Base-by-base conservation (phyloP, 805 yeast genomes). In the Sugiyamaella qingdaonensis region DNA sequence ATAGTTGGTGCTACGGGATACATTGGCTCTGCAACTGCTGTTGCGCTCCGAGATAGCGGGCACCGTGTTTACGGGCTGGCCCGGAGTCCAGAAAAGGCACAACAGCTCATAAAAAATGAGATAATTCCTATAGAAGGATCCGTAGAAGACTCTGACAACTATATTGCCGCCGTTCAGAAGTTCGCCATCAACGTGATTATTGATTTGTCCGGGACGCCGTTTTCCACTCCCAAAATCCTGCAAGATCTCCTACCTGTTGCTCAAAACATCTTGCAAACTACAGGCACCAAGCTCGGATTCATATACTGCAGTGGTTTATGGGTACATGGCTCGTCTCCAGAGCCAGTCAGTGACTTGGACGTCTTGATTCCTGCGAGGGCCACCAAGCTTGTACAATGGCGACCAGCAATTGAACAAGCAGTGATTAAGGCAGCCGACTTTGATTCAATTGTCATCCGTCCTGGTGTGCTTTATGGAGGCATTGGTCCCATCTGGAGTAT, bases 41-140 rank as follows among this genome's bases (percentile, higher is more conserved):
- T 16, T 10, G 41, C 29, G 18, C 51, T 53, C 9, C 46, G 53
- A 2, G 18, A 18, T 24, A 11, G 24, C 10, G 49, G 49, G 14
- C 53, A 53, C 16, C 51, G 49, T 4, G 56, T 53, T n/a, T 45
- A 42, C 14, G 56, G 56, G 11, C 48, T 50, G n/a, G 56, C 54
- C 16, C 50, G 54, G 13, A 33, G 43, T 14, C 42, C 49, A 13
- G 49, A 42, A 9, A 53, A 53, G 36, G 55, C 52, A 16, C 11
- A 8, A 2, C 18, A 5, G 8, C 44, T 53, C 2, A 33, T 34
- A 10, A 13, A 35, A 16, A 29, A 27, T 18, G 55, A 53, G 32
- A 48, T 34, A 5, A 48, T 53, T 48, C 49, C 53, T 24, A 43
- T 53, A 14, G 16, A 21, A 16, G 49, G 49, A 11, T 19, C 53